phyloP scores from a whole-genome alignment of 176 grass and related monocot species.

The maize (Zea mays) region DNA sequence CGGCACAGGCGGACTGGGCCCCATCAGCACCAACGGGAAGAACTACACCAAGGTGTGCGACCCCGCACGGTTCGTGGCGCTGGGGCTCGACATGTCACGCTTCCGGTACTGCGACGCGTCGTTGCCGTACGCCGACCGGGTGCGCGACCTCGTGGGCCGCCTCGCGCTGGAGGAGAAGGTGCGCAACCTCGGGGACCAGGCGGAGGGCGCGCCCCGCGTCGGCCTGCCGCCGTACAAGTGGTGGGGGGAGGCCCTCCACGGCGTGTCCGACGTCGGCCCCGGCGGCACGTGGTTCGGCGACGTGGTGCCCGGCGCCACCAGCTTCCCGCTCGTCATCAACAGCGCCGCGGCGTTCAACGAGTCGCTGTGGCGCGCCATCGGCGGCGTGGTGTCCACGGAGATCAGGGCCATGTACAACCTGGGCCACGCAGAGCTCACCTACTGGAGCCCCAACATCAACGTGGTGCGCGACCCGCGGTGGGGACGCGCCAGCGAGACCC shows the following conservation, averaged over 20 bases:
- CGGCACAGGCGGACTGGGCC: conserved; percentile 40
- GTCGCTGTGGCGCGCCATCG: conserved; percentile 55
- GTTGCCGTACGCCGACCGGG: conserved; percentile 43
- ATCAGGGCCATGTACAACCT: conserved; percentile 76
- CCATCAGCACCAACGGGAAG: conserved; percentile 53
- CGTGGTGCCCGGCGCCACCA: conserved; percentile 56
- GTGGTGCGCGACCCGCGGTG: conserved; percentile 69
- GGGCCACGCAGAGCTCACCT: conserved; percentile 59
- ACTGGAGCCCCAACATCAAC: conserved; percentile 81
- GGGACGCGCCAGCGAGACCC: conserved; percentile 66
- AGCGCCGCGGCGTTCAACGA: conserved; percentile 52
- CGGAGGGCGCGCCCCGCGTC: conserved; percentile 31
- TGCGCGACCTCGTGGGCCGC: conserved; percentile 44
- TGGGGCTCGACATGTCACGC: conserved; percentile 31
- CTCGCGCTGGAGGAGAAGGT: conserved; percentile 58
- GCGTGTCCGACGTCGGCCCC: conserved; percentile 44
- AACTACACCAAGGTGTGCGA: conserved; percentile 68
- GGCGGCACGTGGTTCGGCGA: conserved; percentile 53
- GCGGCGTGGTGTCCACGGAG: conserved; percentile 45
- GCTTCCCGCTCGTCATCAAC: conserved; percentile 60
- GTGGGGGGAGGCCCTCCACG: conserved; percentile 77
- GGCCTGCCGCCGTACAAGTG: conserved; percentile 46
- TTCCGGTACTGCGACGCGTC: conserved; percentile 56
- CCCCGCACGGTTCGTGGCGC: conserved; percentile 34
- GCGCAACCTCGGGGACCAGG: conserved; percentile 46